These are phyloP conservation scores for Caloboletus inedulis DNA, from an alignment of 1,284 basidiomycete species.

Conservation along the genomic window DNA sequence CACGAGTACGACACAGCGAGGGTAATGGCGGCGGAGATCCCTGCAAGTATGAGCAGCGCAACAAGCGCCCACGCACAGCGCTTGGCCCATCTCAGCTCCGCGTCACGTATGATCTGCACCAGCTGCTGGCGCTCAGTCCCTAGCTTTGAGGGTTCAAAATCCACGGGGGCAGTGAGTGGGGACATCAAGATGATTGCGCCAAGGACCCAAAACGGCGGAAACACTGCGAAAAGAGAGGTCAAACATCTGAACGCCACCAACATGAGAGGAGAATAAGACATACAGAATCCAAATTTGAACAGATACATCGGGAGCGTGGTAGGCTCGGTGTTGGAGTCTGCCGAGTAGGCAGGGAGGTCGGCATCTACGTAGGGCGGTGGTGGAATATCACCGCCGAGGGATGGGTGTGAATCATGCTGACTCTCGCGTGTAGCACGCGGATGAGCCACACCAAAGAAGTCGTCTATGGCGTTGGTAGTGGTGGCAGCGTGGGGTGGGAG, in stretches of 20 bases:
- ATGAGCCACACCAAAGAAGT: constrained; percentile 21
- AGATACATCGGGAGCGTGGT: constrained; percentile 30
- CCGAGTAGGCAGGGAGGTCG: constrained; percentile 28
- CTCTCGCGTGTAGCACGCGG: constrained; percentile 12
- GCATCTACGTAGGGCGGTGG: constrained; percentile 23
- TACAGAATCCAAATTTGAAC: constrained; percentile 34
- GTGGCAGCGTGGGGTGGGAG: neutral
- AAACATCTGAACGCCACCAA: neutral
- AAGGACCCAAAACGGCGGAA: constrained; percentile 50
- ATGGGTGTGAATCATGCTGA: constrained; percentile 18
- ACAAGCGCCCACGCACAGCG: constrained; percentile 33
- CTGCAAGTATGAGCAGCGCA: constrained; percentile 17
- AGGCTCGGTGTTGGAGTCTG: constrained; percentile 15
- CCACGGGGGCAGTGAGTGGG: constrained; percentile 36
- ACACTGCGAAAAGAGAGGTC: constrained; percentile 34
- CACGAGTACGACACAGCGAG: neutral
- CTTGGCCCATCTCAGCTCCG: constrained; percentile 42
- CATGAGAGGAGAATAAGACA: neutral
- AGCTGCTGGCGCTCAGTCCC: constrained; percentile 43
- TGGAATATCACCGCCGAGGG: constrained; percentile 1
- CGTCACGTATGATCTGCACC: constrained; percentile 33
- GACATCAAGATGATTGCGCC: constrained; percentile 43
- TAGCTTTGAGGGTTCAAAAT: constrained; percentile 47
- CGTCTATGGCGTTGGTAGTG: constrained; percentile 13
- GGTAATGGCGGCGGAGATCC: constrained; percentile 13